These are phyloP conservation scores for Lodderomyces jiufengensis DNA, from an alignment of 1,139 yeast species.

Conservation along the genomic window DNA sequence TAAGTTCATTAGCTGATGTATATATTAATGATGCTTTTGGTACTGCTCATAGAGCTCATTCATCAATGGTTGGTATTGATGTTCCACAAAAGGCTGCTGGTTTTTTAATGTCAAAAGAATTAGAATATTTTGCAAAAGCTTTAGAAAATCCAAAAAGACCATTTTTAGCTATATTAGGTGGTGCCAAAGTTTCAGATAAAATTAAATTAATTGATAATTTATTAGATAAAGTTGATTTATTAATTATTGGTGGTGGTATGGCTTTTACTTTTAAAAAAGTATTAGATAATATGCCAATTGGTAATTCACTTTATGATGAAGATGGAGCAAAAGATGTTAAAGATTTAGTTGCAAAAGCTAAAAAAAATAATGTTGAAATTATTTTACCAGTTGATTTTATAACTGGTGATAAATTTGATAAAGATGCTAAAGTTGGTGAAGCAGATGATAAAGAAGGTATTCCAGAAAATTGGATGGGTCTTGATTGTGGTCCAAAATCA, in stretches of 20 bases:
- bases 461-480: constrained; percentile 91
- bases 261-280: constrained; percentile 97
- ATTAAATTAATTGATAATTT: constrained; percentile 96
- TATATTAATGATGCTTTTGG: constrained; percentile 98
- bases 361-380: constrained; percentile 86
- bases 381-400: constrained; percentile 92
- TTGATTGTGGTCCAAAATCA: constrained; percentile 90
- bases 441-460: constrained; percentile 88
- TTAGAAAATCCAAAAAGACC: constrained; percentile 96
- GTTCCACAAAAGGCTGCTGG: constrained; percentile 95
- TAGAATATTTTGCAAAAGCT: constrained; percentile 94
- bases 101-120: constrained; percentile 94
- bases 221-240: constrained; percentile 86
- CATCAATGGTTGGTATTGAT: constrained; percentile 95
- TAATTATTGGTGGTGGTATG: constrained; percentile 99
- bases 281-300: constrained; percentile 76
- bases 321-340: constrained; percentile 94
- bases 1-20: constrained; percentile 89
- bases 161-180: constrained; percentile 95
- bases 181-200: constrained; percentile 98
- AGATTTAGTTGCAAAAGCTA: constrained; percentile 86
- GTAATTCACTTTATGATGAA: constrained; percentile 84
- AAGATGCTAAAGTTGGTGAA: constrained; percentile 77
- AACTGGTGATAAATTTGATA: constrained; percentile 88
- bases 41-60: constrained; percentile 98